Evolutionary conservation across 805 yeast species (phyloP), one percentile per base, ranked within the genome.

Genomic region (Metschnikowia chrysomelidarum): DNA sequence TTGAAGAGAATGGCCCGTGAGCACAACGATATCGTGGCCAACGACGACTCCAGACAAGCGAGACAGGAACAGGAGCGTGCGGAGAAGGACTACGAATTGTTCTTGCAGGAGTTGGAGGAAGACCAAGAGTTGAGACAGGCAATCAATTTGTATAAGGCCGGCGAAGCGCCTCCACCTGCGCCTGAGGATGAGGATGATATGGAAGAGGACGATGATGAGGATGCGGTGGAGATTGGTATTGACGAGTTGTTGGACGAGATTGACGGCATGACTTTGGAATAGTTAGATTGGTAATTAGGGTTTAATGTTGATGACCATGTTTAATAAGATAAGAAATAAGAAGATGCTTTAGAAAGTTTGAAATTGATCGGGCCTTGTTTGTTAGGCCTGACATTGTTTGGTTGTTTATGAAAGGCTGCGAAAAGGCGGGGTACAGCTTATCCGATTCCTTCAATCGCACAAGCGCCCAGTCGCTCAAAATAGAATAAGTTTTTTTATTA

Each of bases 1-100:
- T 78, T 91, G 64, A 85, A 86, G 80, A 84, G 98, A 74, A 89
- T 91, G 96, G 98, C 98, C 24, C 85, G 75, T 56, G 98, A 93
- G 66, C 95, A 89, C 67, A 76, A 78, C 48, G 97, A 89, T 51
- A 79, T 87, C 47, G 88, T 81, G 28, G 94, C 93, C 39, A 72
- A 78, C 47, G 80, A 77, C 49, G 73, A 67, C 46, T 62, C 72
- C 12, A 82, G 88, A 66, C 82, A 78, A 46, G 89, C 87, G 37
- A 83, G 77, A 69, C 93, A 85, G 62, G 96, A 88, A 45, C 80
- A 79, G 52, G 98, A 87, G 60, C 76, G 85, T 52, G 96, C 95
- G 4, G 97, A 91, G 65, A 81, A 78, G 62, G 98, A 91, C 65
- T 93, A 87, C 68, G 98, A 91, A 67, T 57, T 82, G 49, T 93